Base-by-base conservation (phyloP, 495 filamentous ascomycete species). In the Penicillium flavigenum region DNA sequence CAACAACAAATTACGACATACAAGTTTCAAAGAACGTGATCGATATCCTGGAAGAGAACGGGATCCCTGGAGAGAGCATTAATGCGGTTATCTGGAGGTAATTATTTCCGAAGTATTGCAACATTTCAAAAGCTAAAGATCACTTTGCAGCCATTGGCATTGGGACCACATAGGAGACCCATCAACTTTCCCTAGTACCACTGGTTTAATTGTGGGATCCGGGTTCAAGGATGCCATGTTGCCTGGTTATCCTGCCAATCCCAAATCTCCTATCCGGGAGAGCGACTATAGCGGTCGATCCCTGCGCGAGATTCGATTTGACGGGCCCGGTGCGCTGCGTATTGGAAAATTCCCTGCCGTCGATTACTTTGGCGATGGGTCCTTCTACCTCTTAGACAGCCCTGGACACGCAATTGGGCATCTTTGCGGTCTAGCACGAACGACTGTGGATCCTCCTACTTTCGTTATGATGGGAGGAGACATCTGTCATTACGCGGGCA, bases 161-260 rank as follows among this genome's bases (percentile, higher is more conserved):
- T 78, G 80, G 53, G 83, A 86, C 58, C 85, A 87, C 62, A 72
- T 67, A 11, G 83, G 83, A 4, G 74, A 85, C 47, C 68, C 75
- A 1, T 65, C 69, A 1, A 75, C 56, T 1, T 86, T 86, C 54
- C 76, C 74, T 0, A 47, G 72, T 0, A 68, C 60, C 20, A 81
- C 81, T 0, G 64, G 68, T 1, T 58, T 87, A 8, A 61, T 82
- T 17, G 73, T 83, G n/a, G 84, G 82, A 0, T 77, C 75, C 0
- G 81, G 81, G 0, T 76, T 79, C 48, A 76, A 74, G 34, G 62
- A 70, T 0, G 32, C 50, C 7, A 45, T 77, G 22, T 58, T 81
- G 3, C 79, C 79, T 0, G 78, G 74, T 4, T 81, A 77, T 48
- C 81, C 81, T 4, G 54, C 71, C 31, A 53, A 47, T 53, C 67